phyloP scores from a whole-genome alignment of 805 yeast species.

The Teunomyces barrocoloradensis region DNA sequence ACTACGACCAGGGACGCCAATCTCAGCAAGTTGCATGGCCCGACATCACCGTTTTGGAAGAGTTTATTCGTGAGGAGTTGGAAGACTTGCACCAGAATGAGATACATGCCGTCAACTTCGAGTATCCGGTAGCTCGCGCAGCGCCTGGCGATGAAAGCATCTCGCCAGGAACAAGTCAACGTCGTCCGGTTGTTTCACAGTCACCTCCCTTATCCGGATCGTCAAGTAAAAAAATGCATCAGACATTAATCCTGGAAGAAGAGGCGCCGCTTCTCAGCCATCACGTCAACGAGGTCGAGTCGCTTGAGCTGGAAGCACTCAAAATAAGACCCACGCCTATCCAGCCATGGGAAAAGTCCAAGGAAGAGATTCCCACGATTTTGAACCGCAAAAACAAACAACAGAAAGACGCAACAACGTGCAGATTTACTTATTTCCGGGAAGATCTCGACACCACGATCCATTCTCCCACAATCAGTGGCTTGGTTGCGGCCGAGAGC shows the following conservation, averaged over 20 bases:
- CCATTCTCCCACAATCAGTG: conserved; percentile 85
- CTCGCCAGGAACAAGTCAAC: conserved; percentile 7
- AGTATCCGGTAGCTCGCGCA: conserved; percentile 22
- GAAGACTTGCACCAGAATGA: conserved; percentile 27
- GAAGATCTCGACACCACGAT: conserved; percentile 87
- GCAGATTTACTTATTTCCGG: conserved; percentile 87
- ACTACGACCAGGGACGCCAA: conserved; percentile 37
- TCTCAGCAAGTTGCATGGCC: conserved; percentile 64
- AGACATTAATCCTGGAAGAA: not conserved
- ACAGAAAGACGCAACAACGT: conserved; percentile 15
- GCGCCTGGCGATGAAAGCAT: conserved; percentile 5
- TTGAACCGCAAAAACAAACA: conserved; percentile 13
- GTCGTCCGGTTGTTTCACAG: no score
- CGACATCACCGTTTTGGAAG: conserved; percentile 70
- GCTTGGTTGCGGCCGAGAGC: conserved; percentile 36
- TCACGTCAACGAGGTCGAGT: conserved; percentile 33
- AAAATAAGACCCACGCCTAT: conserved; percentile 72
- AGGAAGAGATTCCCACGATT: conserved; percentile 29
- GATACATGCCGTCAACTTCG: conserved; percentile 35
- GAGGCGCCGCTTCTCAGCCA: conserved; percentile 24
- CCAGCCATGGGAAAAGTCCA: conserved; percentile 65
- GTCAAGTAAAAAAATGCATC: not conserved
- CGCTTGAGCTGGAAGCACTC: conserved; percentile 40
- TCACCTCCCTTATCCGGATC: not conserved
- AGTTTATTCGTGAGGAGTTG: conserved; percentile 70